Evolutionary conservation across 768 basidiomycete species (phyloP), one percentile per base, ranked within the genome.

Genomic region (Boletus reticuloceps): DNA sequence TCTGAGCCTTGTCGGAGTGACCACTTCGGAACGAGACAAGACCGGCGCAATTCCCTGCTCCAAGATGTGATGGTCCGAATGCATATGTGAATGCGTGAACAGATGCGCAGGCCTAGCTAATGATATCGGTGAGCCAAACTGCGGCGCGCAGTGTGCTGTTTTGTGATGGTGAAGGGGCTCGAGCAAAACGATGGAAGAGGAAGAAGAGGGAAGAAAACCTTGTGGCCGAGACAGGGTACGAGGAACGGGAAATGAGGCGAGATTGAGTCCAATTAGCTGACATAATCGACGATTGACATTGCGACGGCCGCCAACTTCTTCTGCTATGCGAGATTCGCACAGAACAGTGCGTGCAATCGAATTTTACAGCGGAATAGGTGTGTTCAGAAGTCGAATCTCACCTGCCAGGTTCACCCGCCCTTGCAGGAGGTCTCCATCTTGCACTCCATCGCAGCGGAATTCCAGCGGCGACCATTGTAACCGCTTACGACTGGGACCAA

Each of bases 401-500:
- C 46, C 16, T 8, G 20, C 36, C 43, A 19, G 6, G 4, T 53
- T 53, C 40, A 61, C 47, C 46, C 51, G 43, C 11, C 41, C 39
- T 47, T 50, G 16, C 47, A 91, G 90, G 89, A 25, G 90, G 90
- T 8, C 74, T 92, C 6, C 86, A 89, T 73, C 74, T 81, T 25
- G 89, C 89, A 7, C 75, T 92, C 17, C 63, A 72, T 43, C 77
- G 81, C 48, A 84, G 83, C 61, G 64, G 61, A 11, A 70, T 81
- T 43, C 61, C 74, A 19, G 82, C 75, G 6, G 61, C 71, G 10
- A 56, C 69, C 38, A 39, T 9, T 14, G 38, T 85, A 6, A 80
- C 79, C 56, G 88, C 90, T n/a, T 90, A 85, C 64, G 91, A 92
- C 67, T 91, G 89, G 88, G 89, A 91, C 72, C 88, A 83, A 60